Conservation (phyloP, 2,329 filamentous ascomycete genomes). For the Stagonosporopsis chrysanthemi region DNA sequence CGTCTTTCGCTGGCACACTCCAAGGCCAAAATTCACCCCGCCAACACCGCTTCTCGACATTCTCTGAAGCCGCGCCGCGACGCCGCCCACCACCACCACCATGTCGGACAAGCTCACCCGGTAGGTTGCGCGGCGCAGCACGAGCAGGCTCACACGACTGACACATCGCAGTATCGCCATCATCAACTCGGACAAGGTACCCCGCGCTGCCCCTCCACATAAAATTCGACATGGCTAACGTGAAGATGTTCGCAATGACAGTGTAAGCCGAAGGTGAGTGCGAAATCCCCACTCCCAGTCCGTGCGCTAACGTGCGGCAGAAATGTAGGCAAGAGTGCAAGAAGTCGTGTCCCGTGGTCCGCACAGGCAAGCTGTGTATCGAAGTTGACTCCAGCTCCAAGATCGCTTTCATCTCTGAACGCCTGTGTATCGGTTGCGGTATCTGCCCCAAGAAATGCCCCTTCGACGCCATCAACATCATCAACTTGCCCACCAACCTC, state of each 20-base stretch:
- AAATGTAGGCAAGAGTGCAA: slow-evolving; percentile 99
- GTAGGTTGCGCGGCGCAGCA: slow-evolving; percentile 61
- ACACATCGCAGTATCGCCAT: slow-evolving; percentile 78
- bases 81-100: slow-evolving; percentile 30
- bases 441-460: slow-evolving; percentile 99
- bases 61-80: slow-evolving; percentile 16
- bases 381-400: slow-evolving; percentile 88
- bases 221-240: slow-evolving; percentile 44
- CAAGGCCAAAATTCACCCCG: slow-evolving; percentile 29
- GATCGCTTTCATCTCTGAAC: slow-evolving; percentile 97
- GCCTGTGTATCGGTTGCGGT: slow-evolving; percentile 96
- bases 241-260: slow-evolving; percentile 58
- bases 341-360: slow-evolving; percentile 96
- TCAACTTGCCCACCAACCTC: slow-evolving; percentile 99
- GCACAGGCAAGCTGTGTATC: slow-evolving; percentile 96
- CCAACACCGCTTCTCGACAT: slow-evolving; percentile 23
- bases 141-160: slow-evolving; percentile 19
- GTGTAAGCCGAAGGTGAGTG: slow-evolving; percentile 84
- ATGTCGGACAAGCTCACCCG: slow-evolving; percentile 97
- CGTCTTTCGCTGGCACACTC: slow-evolving; percentile 24
- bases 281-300: slow-evolving; percentile 29
- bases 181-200: slow-evolving; percentile 96
- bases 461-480: slow-evolving; percentile 98
- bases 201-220: slow-evolving; percentile 47
- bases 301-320: slow-evolving; percentile 55